Evolutionary conservation across 768 basidiomycete genomes (phyloP), one percentile per base, ranked within the genome.

Genomic region (Psilocybe sp.): DNA sequence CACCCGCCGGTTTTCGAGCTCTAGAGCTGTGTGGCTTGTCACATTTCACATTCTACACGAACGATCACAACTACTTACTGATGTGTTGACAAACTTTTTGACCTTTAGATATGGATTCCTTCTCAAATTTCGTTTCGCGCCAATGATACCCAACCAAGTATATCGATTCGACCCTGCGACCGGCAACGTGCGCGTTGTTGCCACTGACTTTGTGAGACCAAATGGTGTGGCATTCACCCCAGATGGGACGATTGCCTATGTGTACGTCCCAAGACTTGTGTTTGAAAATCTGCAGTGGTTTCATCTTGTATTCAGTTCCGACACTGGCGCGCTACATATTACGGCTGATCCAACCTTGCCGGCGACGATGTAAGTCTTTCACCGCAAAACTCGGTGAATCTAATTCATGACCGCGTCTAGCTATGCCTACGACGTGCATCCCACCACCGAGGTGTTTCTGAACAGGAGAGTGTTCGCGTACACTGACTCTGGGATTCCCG

Each of bases 191-290:
- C 76, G 79, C 4, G 81, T 85, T 13, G 85, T 89, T 4, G 88
- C 90, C 1, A 84, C 86, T 55, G 83, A 81, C 13, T 85, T 91
- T 58, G 74, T 76, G 48, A 77, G 76, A 52, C 78, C 77, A 31
- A 92, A 91, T 57, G 89, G 88, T 1, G 78, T 91, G 41, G 84
- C 85, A 0, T 82, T 90, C 63, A 78, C 75, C 14, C 67, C 70
- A 0, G 79, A 84, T 52, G 85, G 87, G 5, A 76, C 63, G 41
- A 77, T 70, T 2, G 86, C 79, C 1, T 92, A 84, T 60, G 69
- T 90, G 85, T 72, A 53, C n/a, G 68, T 33, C 14, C 41, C 20
- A 13, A 23, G 23, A 19, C 9, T 12, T 12, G 33, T 48, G 23
- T 20, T 36, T 2, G 7, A 13, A 32, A 14, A 2, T 8, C 9